Conservation (phyloP, 2,329 filamentous ascomycete species). For the Fusarium miscanthi region DNA sequence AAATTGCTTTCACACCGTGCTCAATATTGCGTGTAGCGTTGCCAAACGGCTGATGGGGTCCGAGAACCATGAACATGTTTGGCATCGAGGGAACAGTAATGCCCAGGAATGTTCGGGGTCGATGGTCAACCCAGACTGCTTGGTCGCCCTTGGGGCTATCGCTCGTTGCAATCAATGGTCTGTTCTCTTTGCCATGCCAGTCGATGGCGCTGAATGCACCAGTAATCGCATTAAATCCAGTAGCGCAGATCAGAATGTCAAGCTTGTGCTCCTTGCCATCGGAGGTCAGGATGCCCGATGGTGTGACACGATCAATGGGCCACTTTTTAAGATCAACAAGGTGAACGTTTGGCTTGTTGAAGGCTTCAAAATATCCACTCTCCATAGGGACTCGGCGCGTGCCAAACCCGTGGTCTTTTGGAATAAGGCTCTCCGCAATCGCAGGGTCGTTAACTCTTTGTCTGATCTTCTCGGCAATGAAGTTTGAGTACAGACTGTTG, state of each 20-base stretch:
- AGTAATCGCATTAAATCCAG: constrained; percentile 34
- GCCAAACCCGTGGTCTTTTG: constrained; percentile 31
- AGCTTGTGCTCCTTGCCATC: constrained; percentile 21
- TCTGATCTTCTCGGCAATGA: constrained; percentile 31
- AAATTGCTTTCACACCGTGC: background rate
- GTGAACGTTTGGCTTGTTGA: constrained; percentile 28
- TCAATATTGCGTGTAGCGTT: constrained; percentile 37
- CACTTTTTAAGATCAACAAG: constrained; percentile 25
- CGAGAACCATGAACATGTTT: constrained; percentile 42
- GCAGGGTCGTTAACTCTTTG: constrained; percentile 9
- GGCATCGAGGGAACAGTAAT: constrained; percentile 23
- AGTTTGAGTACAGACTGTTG: constrained; percentile 29
- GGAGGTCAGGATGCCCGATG: constrained; percentile 7
- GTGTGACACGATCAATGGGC: background rate
- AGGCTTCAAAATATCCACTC: constrained; percentile 36
- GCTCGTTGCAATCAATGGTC: constrained; percentile 20
- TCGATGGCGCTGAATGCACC: constrained; percentile 33
- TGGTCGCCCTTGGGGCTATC: constrained; percentile 2
- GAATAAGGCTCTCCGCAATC: constrained; percentile 17
- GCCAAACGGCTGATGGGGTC: constrained; percentile 32
- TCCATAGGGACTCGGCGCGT: constrained; percentile 27
- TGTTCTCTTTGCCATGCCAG: constrained; percentile 15
- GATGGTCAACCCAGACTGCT: constrained; percentile 36
- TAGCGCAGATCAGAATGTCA: constrained; percentile 35
- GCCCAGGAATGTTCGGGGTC: constrained; percentile 16